phyloP scores from a whole-genome alignment of 192 early-diverging fungal species.

The Umbelopsis isabellina region DNA sequence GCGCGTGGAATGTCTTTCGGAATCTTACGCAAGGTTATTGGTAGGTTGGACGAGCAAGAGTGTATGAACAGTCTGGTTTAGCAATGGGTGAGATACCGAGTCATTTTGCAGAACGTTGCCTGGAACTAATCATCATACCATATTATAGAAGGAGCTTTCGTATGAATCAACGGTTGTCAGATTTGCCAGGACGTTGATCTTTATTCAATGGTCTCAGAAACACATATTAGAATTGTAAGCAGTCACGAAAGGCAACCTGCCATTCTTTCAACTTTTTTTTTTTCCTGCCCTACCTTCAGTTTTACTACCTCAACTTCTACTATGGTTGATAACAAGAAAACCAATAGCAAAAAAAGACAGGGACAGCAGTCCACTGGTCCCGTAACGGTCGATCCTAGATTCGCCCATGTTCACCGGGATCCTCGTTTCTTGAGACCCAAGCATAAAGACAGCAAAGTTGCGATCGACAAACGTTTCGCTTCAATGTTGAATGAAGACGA shows the following conservation, averaged over 20 bases:
- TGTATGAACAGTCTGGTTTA: constrained; percentile 32
- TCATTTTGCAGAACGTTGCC: no score
- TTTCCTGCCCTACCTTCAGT: no score
- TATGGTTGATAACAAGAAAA: constrained; percentile 1
- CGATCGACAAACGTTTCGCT: constrained; percentile 87
- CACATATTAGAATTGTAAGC: no score
- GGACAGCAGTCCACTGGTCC: constrained; percentile 5
- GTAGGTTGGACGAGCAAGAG: constrained; percentile 24
- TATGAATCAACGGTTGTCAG: no score
- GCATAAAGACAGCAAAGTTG: constrained; percentile 82
- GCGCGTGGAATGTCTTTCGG: not conserved
- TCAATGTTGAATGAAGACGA: constrained; percentile 77
- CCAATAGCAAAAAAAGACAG: constrained; percentile 16
- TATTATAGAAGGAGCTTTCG: no score
- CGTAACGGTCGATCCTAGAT: constrained; percentile 71
- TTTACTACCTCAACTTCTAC: not conserved
- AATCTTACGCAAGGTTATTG: constrained; percentile 14
- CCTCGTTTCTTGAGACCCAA: constrained; percentile 76
- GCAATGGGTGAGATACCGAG: not conserved
- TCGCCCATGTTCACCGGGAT: constrained; percentile 78
- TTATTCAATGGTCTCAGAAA: no score
- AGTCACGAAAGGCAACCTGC: no score
- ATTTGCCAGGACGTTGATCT: no score
- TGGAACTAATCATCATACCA: no score
- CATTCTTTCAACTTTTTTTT: no score